Conservation (phyloP, 1,284 basidiomycete species). For the Irpex rosettiformis region DNA sequence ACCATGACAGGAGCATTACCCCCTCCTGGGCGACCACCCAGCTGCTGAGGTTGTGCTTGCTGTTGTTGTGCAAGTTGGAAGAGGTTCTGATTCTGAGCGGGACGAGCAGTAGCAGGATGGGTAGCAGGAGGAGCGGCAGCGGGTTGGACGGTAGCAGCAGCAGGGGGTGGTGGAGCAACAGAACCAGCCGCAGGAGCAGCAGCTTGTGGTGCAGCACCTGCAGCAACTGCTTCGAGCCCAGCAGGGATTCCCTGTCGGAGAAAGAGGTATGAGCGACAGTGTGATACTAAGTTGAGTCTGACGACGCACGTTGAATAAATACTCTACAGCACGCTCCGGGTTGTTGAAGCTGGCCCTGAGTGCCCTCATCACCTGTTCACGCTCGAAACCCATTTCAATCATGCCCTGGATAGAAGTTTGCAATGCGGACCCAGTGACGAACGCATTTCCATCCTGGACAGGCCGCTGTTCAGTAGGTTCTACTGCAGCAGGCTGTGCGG, state of each 20-base stretch:
- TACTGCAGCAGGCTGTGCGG: constrained; percentile 36
- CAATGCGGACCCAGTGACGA: constrained; percentile 74
- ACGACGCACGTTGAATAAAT: constrained; percentile 87
- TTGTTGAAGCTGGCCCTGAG: constrained; percentile 97
- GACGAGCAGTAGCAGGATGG: constrained; percentile 34
- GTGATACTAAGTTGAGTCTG: neutral
- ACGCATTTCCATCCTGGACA: constrained; percentile 50
- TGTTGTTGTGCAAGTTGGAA: constrained; percentile 81
- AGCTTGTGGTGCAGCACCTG: constrained; percentile 28
- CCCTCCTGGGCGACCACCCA: constrained; percentile 24
- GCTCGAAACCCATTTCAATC: constrained; percentile 93
- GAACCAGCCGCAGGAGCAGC: constrained; percentile 31
- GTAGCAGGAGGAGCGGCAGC: constrained; percentile 31
- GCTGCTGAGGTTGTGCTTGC: constrained; percentile 30
- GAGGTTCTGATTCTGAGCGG: constrained; percentile 53
- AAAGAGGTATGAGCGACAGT: constrained; percentile 9
- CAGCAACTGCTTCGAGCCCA: constrained; percentile 51
- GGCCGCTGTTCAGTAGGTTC: constrained; percentile 36
- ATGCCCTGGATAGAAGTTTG: constrained; percentile 79
- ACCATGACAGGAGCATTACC: constrained; percentile 18
- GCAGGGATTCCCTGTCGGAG: constrained; percentile 72
- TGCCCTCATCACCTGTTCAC: constrained; percentile 83
- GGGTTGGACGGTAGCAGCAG: constrained; percentile 32
- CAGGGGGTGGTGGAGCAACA: constrained; percentile 58
- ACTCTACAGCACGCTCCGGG: constrained; percentile 96